Conservation (phyloP, 2,329 filamentous ascomycete genomes). For the Trichoderma hamatum region DNA sequence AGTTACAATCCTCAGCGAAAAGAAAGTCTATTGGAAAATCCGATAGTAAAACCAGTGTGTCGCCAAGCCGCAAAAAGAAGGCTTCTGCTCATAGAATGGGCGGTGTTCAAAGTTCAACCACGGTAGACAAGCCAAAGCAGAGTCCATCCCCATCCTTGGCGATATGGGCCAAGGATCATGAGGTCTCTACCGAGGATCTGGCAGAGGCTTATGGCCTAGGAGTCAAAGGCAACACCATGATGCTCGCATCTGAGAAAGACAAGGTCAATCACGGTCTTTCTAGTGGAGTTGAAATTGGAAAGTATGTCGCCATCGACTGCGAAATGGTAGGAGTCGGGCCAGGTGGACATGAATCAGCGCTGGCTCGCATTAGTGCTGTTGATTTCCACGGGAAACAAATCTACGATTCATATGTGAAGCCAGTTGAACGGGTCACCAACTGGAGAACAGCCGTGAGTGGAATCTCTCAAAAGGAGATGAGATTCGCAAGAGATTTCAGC, state of each 20-base stretch:
- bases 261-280: slow-evolving; percentile 67
- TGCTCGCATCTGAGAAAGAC: slow-evolving; percentile 51
- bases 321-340: slow-evolving; percentile 94
- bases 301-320: slow-evolving; percentile 92
- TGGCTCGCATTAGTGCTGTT: slow-evolving; percentile 86
- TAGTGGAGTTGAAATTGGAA: slow-evolving; percentile 70
- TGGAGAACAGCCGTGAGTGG: slow-evolving; percentile 89
- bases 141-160: slow-evolving; percentile 58
- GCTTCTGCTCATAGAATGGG: slow-evolving; percentile 53
- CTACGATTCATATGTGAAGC: slow-evolving; percentile 90
- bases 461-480: slow-evolving; percentile 74
- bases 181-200: slow-evolving; percentile 62
- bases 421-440: slow-evolving; percentile 78
- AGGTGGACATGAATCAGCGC: slow-evolving; percentile 68
- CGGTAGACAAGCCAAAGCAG: slow-evolving; percentile 43
- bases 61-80: slow-evolving; percentile 18
- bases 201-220: slow-evolving; percentile 64
- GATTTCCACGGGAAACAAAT: slow-evolving; percentile 92
- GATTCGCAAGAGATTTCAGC: slow-evolving; percentile 68
- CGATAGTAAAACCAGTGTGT: slow-evolving; percentile 13
- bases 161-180: slow-evolving; percentile 63
- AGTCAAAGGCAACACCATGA: slow-evolving; percentile 50
- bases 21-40: slow-evolving; percentile 33
- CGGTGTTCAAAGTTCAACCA: slow-evolving; percentile 53
- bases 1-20: slow-evolving; percentile 38